Evolutionary conservation across 1,284 basidiomycete genomes (phyloP).

Genomic region (Cerioporus squamosus): DNA sequence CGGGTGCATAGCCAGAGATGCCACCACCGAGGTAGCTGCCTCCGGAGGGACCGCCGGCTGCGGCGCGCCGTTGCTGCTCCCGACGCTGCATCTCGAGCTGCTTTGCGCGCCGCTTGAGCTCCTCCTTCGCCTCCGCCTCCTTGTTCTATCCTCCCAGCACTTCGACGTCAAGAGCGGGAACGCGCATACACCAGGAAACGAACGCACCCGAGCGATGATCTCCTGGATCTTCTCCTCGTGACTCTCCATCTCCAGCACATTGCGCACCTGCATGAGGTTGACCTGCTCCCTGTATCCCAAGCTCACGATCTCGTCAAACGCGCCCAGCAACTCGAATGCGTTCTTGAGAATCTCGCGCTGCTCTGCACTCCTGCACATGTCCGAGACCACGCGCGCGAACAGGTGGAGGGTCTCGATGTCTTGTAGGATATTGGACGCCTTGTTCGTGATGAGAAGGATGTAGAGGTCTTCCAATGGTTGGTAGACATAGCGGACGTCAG

Average conservation of each 20-base stretch:
- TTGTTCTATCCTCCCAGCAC: constrained; percentile 72
- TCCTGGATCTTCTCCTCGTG: constrained; percentile 99
- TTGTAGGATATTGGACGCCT: constrained; percentile 97
- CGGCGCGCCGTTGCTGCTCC: constrained; percentile 83
- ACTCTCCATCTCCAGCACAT: constrained; percentile 96
- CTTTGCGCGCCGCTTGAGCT: constrained; percentile 96
- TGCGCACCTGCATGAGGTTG: constrained; percentile 90
- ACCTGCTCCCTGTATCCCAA: constrained; percentile 95
- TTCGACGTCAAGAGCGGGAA: neutral
- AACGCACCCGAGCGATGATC: constrained; percentile 89
- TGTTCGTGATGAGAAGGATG: constrained; percentile 98
- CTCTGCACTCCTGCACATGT: constrained; percentile 86
- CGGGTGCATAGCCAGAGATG: constrained; percentile 67
- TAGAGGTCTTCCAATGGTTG: constrained; percentile 98
- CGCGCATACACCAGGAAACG: neutral
- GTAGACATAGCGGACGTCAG: constrained; percentile 96
- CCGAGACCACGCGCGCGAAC: constrained; percentile 92
- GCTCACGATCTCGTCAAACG: constrained; percentile 97
- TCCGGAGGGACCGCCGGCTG: constrained; percentile 46
- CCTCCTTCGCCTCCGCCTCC: constrained; percentile 99
- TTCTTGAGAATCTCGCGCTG: constrained; percentile 92
- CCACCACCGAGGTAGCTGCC: constrained; percentile 68
- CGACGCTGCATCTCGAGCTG: constrained; percentile 98
- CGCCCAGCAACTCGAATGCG: constrained; percentile 93
- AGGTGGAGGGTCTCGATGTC: constrained; percentile 97